Base-by-base conservation (phyloP, 208 protist species). In the Acanthamoeba sp. region DNA sequence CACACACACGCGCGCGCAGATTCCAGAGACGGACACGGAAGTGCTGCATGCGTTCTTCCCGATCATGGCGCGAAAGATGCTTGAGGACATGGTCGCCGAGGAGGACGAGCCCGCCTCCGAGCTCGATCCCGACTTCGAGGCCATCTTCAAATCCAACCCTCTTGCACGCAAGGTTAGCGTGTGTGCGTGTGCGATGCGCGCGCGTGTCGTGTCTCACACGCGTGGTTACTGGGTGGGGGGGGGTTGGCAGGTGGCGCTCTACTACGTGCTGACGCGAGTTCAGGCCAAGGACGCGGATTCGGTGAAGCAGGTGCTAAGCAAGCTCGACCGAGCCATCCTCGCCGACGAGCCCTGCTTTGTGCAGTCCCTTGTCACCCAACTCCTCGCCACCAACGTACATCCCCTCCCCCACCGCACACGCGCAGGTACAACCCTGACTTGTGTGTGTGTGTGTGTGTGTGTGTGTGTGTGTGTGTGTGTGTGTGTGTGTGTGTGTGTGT, bases 1-100 rank as follows among this genome's bases (percentile, higher is more conserved):
- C 45, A 57, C 50, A 57, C 50, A 57, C 50, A 59, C 55, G 12
- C n/a, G 27, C 20, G n/a, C 2, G 27, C 59, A 87, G 29, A 82
- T 85, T 24, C 94, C 94, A 14, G 84, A 91, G 20, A 22, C 80
- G 4, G 94, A 95, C 34, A 94, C 90, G 34, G 84, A 78, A 52
- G 36, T 95, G 6, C 18, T 95, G 71, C 76, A 94, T 38, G 64
- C 32, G 6, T 94, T 95, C 59, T 94, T 93, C 48, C 94, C 94
- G 14, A 82, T 95, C 6, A 22, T 95, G 10, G 94, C 90, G 0
- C 36, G 50, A 24, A 93, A 95, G 45, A 90, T 95, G n/a, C 27
- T 94, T 0, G 94, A 95, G 45, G 94, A 95, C 52, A 27, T 87
- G 0, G 62, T 78, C 3, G 16, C 69, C 9, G 90, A 95, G 12